Percentiles rank a stretch among this genome's conserved stretches.
These are phyloP conservation scores for Chalara sp. DNA, from an alignment of 2,329 filamentous ascomycete genomes.

Conservation along the genomic window DNA sequence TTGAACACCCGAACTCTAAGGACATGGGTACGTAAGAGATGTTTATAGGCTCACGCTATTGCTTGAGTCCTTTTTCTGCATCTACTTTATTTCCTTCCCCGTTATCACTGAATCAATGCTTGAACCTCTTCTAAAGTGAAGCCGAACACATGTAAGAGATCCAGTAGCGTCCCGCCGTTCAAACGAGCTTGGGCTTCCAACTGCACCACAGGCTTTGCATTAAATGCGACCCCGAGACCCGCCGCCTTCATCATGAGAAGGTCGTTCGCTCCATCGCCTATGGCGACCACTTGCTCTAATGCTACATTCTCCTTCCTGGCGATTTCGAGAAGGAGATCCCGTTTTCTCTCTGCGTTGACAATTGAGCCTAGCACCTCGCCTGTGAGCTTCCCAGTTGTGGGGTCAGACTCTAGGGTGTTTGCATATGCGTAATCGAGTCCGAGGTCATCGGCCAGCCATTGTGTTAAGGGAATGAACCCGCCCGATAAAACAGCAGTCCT, in stretches of 20 bases:
- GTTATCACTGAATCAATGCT: slow-evolving; percentile 28
- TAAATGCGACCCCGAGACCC: slow-evolving; percentile 74
- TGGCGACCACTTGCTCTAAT: slow-evolving; percentile 61
- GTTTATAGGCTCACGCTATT: no score
- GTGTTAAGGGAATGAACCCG: slow-evolving; percentile 82
- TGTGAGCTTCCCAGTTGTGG: slow-evolving; percentile 50
- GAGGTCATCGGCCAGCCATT: slow-evolving; percentile 74
- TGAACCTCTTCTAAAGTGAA: slow-evolving; percentile 59
- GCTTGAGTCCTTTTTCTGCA: no score
- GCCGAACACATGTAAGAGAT: slow-evolving; percentile 69
- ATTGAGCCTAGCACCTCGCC: slow-evolving; percentile 68
- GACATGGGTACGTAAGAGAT: no score
- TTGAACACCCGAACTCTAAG: no score
- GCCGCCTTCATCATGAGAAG: slow-evolving; percentile 72
- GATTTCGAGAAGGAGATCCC: slow-evolving; percentile 63
- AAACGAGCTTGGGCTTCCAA: slow-evolving; percentile 66
- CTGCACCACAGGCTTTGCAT: slow-evolving; percentile 78
- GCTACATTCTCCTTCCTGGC: slow-evolving; percentile 59
- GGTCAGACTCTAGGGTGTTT: slow-evolving; percentile 69
- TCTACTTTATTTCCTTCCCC: no score
- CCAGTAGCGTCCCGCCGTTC: slow-evolving; percentile 63
- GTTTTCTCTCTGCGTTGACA: slow-evolving; percentile 70
- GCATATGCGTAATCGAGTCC: slow-evolving; percentile 85
- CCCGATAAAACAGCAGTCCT: slow-evolving; percentile 89
- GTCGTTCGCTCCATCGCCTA: slow-evolving; percentile 81